These are phyloP conservation scores for Endocarpon pusillum DNA, from an alignment of 495 filamentous ascomycete genomes.

Conservation along the genomic window DNA sequence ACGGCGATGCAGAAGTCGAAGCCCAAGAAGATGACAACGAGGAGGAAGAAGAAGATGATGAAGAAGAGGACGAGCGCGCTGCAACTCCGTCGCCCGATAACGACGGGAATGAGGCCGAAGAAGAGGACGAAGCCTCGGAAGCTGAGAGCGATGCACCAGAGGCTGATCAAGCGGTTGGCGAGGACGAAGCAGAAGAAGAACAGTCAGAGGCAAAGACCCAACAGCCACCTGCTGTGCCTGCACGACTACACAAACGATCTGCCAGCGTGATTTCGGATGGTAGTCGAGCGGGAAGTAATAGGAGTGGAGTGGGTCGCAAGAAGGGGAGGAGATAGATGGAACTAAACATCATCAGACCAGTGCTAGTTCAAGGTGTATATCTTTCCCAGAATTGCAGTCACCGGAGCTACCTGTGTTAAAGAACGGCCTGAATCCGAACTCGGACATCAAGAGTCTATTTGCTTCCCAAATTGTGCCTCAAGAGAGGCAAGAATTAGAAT, in stretches of 20 bases:
- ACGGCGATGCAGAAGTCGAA: not conserved
- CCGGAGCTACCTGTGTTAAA: too few relatives aligned
- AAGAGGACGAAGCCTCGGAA: constrained; percentile 1
- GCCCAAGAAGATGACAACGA: not conserved
- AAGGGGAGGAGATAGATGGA: too few relatives aligned
- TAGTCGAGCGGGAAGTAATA: constrained; percentile 3
- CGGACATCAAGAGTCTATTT: too few relatives aligned
- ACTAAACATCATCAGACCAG: too few relatives aligned
- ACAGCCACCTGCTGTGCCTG: constrained; percentile 1
- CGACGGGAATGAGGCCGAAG: not conserved
- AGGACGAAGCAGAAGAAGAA: not conserved
- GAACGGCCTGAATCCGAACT: too few relatives aligned
- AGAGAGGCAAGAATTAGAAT: too few relatives aligned
- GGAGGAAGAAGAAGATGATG: not conserved
- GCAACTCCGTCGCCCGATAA: not conserved
- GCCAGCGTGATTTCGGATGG: constrained; percentile 13
- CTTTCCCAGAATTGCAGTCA: too few relatives aligned
- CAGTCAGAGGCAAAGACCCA: not conserved
- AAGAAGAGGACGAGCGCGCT: not conserved
- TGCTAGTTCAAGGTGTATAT: too few relatives aligned
- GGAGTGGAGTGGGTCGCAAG: not conserved
- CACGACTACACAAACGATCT: constrained; percentile 10
- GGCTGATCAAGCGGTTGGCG: not conserved
- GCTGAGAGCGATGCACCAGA: not conserved
- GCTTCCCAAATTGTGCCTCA: too few relatives aligned